Conservation (phyloP, 106 monocot genomes). For the Dendrobium nobile region DNA sequence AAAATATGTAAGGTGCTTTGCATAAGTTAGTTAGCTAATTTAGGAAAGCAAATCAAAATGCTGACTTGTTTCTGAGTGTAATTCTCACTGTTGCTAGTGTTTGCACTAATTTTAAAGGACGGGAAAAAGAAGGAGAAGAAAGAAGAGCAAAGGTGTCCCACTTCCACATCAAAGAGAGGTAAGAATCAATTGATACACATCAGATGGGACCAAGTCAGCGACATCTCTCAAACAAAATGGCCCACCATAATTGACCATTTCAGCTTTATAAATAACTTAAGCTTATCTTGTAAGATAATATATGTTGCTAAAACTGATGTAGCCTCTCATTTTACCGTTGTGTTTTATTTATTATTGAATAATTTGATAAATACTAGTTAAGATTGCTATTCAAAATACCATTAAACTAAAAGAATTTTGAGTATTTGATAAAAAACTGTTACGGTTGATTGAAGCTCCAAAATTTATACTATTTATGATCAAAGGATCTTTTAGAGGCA, state of each 20-base stretch:
- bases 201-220: background rate
- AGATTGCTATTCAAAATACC: background rate
- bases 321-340: background rate
- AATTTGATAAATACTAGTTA: background rate
- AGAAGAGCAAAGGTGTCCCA: background rate
- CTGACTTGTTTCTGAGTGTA: background rate
- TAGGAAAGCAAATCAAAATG: background rate
- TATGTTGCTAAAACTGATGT: background rate
- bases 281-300: background rate
- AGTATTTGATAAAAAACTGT: background rate
- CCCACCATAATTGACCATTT: background rate
- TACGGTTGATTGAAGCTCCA: background rate
- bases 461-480: background rate
- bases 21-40: background rate
- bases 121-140: background rate
- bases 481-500: background rate
- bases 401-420: background rate
- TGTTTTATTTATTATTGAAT: background rate
- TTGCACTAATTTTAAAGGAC: background rate
- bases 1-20: no score
- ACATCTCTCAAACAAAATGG: background rate
- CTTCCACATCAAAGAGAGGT: background rate
- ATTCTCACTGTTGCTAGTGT: background rate
- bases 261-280: background rate
- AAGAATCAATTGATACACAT: conserved; percentile 2